Conservation (phyloP, 768 basidiomycete genomes). For the Clitopilus hobsonii region DNA sequence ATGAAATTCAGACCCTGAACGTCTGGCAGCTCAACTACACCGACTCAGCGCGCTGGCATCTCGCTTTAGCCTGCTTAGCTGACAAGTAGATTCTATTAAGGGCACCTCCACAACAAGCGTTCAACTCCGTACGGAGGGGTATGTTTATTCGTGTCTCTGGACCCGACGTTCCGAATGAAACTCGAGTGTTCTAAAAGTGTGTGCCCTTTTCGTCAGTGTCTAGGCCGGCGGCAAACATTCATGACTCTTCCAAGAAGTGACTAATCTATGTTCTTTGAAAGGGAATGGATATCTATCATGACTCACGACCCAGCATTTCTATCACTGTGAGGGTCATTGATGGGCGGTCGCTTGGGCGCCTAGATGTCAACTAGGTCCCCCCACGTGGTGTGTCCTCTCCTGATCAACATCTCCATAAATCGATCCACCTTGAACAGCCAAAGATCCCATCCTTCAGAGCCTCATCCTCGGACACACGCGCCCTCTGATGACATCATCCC, state of each 20-base stretch:
- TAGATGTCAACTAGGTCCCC: background rate
- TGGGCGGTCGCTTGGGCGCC: background rate
- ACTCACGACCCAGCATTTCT: background rate
- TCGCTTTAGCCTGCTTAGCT: background rate
- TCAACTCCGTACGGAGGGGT: no score
- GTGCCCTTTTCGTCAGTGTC: no score
- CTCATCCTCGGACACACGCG: background rate
- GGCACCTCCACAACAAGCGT: background rate
- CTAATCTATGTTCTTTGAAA: no score
- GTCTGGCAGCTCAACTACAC: background rate
- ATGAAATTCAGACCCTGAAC: background rate
- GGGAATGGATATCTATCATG: background rate
- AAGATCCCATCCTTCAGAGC: background rate
- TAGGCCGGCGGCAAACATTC: no score
- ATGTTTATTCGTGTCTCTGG: no score
- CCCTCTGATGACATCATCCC: background rate
- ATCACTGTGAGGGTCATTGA: background rate
- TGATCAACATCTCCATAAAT: background rate
- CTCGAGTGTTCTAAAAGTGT: background rate
- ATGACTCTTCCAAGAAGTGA: no score
- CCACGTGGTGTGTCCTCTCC: background rate
- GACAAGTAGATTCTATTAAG: background rate
- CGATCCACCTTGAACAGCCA: background rate
- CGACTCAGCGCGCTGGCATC: background rate
- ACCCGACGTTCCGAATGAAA: background rate